Percentiles rank a stretch among this genome's conserved stretches.
phyloP scores from a whole-genome alignment of 2,329 filamentous ascomycete genomes.

The Nothomitra cinnamomea region DNA sequence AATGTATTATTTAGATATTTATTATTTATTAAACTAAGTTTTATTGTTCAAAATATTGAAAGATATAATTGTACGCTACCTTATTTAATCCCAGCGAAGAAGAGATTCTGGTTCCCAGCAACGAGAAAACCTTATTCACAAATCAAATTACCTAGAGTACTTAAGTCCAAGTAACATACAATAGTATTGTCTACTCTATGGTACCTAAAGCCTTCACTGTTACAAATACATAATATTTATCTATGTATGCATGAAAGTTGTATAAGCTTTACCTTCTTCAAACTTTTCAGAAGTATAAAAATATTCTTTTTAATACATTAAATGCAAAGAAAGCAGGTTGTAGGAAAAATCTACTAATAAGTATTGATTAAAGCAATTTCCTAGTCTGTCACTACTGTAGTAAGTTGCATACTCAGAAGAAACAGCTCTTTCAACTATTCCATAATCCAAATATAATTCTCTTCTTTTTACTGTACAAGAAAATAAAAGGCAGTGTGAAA shows the following conservation, averaged over 20 bases:
- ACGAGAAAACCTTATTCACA: too few species aligned
- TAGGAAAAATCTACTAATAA: not conserved
- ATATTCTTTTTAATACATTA: conserved; percentile 1
- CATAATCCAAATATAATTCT: not conserved
- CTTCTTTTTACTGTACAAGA: not conserved
- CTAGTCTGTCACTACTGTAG: not conserved
- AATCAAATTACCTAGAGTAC: too few species aligned
- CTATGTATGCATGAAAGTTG: too few species aligned
- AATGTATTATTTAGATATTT: too few species aligned
- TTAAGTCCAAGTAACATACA: not conserved
- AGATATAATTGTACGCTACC: too few species aligned
- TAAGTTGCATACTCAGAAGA: too few species aligned
- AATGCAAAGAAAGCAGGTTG: not conserved
- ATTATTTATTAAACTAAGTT: too few species aligned
- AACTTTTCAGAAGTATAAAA: not conserved
- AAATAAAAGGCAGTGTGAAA: not conserved
- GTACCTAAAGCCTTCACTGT: not conserved
- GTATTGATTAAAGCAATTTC: conserved; percentile 3
- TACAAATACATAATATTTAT: too few species aligned
- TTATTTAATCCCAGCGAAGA: too few species aligned
- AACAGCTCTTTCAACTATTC: not conserved
- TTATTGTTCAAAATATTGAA: too few species aligned
- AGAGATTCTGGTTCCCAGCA: too few species aligned
- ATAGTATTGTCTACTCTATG: too few species aligned
- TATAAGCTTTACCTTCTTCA: not conserved